Evolutionary conservation across 225 moss, liverwort and hornwort genomes (phyloP), one percentile per base, ranked within the genome.

Genomic region (Pseudoscleropodium purum): DNA sequence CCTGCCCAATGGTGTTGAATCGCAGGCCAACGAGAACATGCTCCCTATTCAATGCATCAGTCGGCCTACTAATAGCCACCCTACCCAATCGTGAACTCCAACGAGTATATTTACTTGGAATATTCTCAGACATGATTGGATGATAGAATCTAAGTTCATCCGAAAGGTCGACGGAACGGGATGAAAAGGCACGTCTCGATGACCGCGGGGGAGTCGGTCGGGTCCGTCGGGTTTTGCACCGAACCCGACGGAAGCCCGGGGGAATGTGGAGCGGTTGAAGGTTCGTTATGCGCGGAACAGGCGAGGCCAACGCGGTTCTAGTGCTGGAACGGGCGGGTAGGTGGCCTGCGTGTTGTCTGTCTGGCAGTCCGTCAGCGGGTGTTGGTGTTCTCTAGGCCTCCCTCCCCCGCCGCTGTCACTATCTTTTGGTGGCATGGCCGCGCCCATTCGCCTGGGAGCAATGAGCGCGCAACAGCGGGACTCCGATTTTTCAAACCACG

Each of bases 61-160:
- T 7, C 14, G 27, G 4, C 72, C 80, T 54, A 29, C 25, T 69
- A 12, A 36, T 62, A 56, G 83, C 74, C 16, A 31, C 33, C 54
- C 65, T 18, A 86, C 56, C 45, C 16, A 62, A 79, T 83, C 36
- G 54, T 18, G 51, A 75, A 57, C 56, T 72, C 70, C 63, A 2
- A 3, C 4, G 43, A 25, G 85, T 69, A 89, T 89, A 85, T 89
- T 87, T 85, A 37, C 33, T 33, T 5, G 6, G 89, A 81, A 91
- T 41, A 82, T 82, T 34, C 89, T 47, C 12, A 21, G 41, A 19
- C 11, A 39, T 70, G 78, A 83, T 83, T 88, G 60, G 79, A 90
- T 88, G 88, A 8, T 9, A 43, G 91, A 88, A 89, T 93, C 91
- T 73, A 18, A 82, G 36, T 85, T 57, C 92, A 85, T 85, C 59